Evolutionary conservation across 2,329 filamentous ascomycete genomes (phyloP).

Genomic region (Claviceps cyperi): DNA sequence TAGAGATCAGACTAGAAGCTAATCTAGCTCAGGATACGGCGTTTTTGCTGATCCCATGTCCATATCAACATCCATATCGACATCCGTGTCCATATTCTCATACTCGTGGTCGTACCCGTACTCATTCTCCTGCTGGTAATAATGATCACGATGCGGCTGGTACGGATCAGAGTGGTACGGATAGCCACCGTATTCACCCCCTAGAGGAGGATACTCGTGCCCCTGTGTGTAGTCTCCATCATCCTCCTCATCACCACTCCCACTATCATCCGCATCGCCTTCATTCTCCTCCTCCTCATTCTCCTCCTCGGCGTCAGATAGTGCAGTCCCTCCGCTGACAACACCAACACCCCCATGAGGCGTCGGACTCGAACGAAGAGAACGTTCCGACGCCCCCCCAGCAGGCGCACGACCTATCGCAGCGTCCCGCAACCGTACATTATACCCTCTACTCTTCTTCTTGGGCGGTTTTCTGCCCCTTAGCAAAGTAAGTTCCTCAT

Average conservation of each 20-base stretch:
- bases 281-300: slow-evolving; percentile 11
- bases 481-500: slow-evolving; percentile 21
- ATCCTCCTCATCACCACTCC: slow-evolving; percentile 12
- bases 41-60: slow-evolving; percentile 1
- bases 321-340: slow-evolving; percentile 5
- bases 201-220: slow-evolving; percentile 8
- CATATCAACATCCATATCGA: background rate
- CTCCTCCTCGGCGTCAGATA: slow-evolving; percentile 8
- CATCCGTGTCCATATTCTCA: background rate
- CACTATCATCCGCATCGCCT: slow-evolving; percentile 11
- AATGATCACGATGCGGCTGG: background rate
- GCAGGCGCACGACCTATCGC: slow-evolving; percentile 9
- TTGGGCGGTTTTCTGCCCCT: slow-evolving; percentile 21
- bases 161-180: background rate
- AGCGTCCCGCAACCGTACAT: slow-evolving; percentile 16
- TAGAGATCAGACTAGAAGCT: background rate
- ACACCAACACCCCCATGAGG: background rate
- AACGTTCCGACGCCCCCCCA: slow-evolving; percentile 6
- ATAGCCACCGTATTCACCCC: background rate
- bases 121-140: slow-evolving; percentile 7
- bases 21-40: slow-evolving; percentile 10
- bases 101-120: slow-evolving; percentile 6
- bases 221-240: slow-evolving; percentile 13
- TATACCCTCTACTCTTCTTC: slow-evolving; percentile 23
- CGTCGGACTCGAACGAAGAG: slow-evolving; percentile 5